Conservation (phyloP, 768 basidiomycete genomes). For the Termitomyces sp. region DNA sequence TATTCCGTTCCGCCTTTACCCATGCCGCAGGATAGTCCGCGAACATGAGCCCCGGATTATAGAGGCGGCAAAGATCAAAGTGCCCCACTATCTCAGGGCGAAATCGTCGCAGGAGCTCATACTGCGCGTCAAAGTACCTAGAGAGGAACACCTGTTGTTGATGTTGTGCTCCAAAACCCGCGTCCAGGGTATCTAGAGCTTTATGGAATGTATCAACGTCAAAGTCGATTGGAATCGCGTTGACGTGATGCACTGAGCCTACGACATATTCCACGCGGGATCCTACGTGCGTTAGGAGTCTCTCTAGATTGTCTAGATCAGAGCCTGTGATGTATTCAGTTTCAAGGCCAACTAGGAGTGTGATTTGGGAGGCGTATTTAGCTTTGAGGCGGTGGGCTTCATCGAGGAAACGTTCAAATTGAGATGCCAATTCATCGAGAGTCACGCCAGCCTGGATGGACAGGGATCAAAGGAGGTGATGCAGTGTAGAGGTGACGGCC, state of each 20-base stretch:
- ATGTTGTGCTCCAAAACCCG: conserved; percentile 2
- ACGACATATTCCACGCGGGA: conserved; percentile 81
- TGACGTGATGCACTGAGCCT: conserved; percentile 91
- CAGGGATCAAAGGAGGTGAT: conserved; percentile 2
- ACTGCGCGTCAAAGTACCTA: conserved; percentile 86
- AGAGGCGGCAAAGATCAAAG: conserved; percentile 89
- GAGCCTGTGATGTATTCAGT: conserved; percentile 79
- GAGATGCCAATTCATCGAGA: conserved; percentile 47
- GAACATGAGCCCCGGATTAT: conserved; percentile 60
- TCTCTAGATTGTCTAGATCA: conserved; percentile 60
- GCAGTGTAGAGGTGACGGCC: conserved; percentile 10
- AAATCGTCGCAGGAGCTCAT: conserved; percentile 61
- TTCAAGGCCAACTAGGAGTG: conserved; percentile 85
- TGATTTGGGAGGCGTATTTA: conserved; percentile 60
- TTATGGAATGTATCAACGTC: conserved; percentile 67
- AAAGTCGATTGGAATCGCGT: conserved; percentile 88
- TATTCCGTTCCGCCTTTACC: conserved; percentile 70
- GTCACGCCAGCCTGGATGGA: conserved; percentile 50
- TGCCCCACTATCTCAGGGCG: conserved; percentile 91
- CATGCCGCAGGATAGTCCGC: conserved; percentile 56
- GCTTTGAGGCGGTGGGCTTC: conserved; percentile 79
- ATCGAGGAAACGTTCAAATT: conserved; percentile 70
- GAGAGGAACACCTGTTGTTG: conserved; percentile 48
- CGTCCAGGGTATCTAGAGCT: conserved; percentile 45
- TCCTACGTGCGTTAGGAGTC: conserved; percentile 45